Conservation (phyloP, 2,329 filamentous ascomycete genomes). For the Emmonsiellopsis sp. region DNA sequence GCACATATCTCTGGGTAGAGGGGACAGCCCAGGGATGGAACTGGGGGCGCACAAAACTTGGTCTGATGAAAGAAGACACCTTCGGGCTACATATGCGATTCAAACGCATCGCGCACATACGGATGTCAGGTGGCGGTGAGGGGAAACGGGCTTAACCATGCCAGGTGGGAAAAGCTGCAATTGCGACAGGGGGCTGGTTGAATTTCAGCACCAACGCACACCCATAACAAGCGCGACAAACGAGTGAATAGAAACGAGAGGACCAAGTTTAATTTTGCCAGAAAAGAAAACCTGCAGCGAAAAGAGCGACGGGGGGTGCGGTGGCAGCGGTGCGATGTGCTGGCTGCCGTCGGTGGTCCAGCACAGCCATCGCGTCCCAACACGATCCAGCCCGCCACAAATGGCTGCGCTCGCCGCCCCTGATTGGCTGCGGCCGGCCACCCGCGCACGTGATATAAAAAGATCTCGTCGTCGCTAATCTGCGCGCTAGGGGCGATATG, state of each 20-base stretch:
- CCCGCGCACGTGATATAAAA: not conserved
- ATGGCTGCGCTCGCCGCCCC: not conserved
- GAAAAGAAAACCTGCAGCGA: not conserved
- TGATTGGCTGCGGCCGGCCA: not conserved
- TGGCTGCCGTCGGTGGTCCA: not conserved
- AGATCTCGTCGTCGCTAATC: not conserved
- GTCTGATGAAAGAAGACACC: conserved; percentile 3
- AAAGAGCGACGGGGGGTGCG: not conserved
- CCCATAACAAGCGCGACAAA: too few relatives aligned
- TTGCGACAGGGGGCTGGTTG: too few relatives aligned
- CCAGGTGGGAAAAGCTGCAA: too few relatives aligned
- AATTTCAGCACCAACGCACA: too few relatives aligned
- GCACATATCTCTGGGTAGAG: conserved; percentile 7
- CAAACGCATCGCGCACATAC: conserved; percentile 6
- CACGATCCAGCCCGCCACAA: too few relatives aligned
- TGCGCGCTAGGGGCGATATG: too few relatives aligned
- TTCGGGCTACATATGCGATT: conserved; percentile 2
- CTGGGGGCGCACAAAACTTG: conserved; percentile 3
- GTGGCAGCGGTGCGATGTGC: not conserved
- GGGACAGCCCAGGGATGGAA: conserved; percentile 3
- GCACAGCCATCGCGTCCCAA: not conserved
- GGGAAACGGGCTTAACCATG: too few relatives aligned
- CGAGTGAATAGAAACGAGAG: too few relatives aligned
- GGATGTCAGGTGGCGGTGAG: too few relatives aligned
- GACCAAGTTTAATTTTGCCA: not conserved